A percentile compares a stretch with the other conserved stretches of the same genome.
Conservation (phyloP, 2,329 filamentous ascomycete genomes). For the Phaeosphaeriaceae sp. region DNA sequence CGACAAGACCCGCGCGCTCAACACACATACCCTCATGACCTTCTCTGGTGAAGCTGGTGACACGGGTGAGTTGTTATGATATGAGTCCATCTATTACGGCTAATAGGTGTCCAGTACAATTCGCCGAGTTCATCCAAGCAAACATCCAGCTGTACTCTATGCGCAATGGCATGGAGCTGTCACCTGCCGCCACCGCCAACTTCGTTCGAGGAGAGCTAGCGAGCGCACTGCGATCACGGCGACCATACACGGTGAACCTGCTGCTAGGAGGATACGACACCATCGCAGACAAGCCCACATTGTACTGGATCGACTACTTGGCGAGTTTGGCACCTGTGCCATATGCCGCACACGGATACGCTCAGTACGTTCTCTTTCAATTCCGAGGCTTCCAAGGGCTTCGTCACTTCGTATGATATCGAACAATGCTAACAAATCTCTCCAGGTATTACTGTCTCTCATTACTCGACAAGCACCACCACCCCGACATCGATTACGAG, state of each 20-base stretch:
- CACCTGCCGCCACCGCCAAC: conserved; percentile 85
- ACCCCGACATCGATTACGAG: conserved; percentile 88
- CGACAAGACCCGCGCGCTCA: conserved; percentile 93
- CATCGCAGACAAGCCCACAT: conserved; percentile 85
- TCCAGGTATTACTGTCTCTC: conserved; percentile 93
- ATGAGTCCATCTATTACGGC: conserved; percentile 10
- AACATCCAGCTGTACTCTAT: conserved; percentile 98
- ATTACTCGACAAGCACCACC: conserved; percentile 97
- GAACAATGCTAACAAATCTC: not conserved
- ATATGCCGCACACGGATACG: conserved; percentile 97
- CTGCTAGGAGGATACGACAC: conserved; percentile 92
- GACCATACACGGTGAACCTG: conserved; percentile 96
- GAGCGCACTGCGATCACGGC: conserved; percentile 85
- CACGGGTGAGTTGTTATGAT: conserved; percentile 65
- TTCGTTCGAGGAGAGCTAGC: conserved; percentile 96
- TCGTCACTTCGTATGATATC: not conserved
- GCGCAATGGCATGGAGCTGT: conserved; percentile 93
- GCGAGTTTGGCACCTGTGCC: conserved; percentile 86
- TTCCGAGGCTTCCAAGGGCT: not conserved
- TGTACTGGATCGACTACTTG: conserved; percentile 98
- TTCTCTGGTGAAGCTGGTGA: conserved; percentile 97
- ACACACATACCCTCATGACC: conserved; percentile 93
- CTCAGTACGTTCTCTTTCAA: conserved; percentile 70
- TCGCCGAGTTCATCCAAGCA: conserved; percentile 98
- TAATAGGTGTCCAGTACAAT: conserved; percentile 74